Conservation (phyloP, 805 yeast species). For the Starmerella sirachaensis region DNA sequence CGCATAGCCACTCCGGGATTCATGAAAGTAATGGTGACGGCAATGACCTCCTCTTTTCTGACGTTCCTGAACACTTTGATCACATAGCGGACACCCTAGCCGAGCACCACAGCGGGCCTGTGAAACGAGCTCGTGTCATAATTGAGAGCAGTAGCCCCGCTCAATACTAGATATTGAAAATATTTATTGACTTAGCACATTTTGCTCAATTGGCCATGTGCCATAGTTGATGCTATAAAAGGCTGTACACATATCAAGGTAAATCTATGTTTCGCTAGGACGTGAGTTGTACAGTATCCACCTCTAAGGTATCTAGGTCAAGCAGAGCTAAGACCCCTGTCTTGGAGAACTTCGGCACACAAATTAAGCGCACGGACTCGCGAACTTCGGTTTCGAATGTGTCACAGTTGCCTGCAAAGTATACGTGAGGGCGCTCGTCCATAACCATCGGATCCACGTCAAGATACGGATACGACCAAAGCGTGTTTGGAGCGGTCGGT, state of each 20-base stretch:
- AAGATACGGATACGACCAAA: conserved; percentile 76
- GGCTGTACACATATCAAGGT: too few relatives aligned
- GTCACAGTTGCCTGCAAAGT: conserved; percentile 76
- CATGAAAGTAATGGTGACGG: too few relatives aligned
- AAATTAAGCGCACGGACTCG: conserved; percentile 39
- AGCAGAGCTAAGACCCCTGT: conserved; percentile 56
- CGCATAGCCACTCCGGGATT: too few relatives aligned
- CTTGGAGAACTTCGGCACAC: conserved; percentile 57
- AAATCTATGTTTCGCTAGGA: too few relatives aligned
- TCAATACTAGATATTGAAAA: background rate
- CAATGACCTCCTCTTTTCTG: too few relatives aligned
- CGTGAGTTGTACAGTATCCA: conserved; percentile 37
- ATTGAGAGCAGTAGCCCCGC: conserved; percentile 3
- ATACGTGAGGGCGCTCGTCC: conserved; percentile 70
- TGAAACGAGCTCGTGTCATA: background rate
- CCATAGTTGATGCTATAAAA: too few relatives aligned
- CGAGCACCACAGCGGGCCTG: too few relatives aligned
- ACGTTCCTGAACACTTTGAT: too few relatives aligned
- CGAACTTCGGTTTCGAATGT: conserved; percentile 32
- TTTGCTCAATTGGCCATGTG: background rate
- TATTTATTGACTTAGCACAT: background rate
- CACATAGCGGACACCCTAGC: background rate
- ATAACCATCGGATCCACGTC: conserved; percentile 70
- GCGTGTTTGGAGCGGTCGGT: conserved; percentile 94
- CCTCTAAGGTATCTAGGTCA: conserved; percentile 45